Evolutionary conservation across 306 rosid species (phyloP).

Genomic region (Pyrus communis): DNA sequence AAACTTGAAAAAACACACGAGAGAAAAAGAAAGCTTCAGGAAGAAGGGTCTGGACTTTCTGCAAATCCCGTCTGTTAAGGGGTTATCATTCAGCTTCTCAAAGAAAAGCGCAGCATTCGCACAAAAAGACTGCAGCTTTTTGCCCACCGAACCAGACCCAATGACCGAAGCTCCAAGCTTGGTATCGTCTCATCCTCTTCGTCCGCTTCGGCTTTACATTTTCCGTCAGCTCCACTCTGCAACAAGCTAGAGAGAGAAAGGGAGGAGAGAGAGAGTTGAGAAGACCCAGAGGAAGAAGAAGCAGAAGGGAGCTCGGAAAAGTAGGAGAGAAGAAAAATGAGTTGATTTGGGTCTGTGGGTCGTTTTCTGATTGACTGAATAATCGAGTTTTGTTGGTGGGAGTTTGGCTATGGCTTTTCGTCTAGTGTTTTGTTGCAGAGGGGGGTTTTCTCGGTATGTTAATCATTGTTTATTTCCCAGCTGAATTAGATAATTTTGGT

Average conservation of each 20-base stretch:
- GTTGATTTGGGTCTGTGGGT: conserved; percentile 33
- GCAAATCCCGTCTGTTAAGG: conserved; percentile 1
- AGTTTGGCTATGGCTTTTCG: conserved; percentile 41
- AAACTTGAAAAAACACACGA: neutral
- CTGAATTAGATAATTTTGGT: neutral
- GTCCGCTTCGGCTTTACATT: conserved; percentile 3
- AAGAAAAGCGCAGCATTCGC: conserved; percentile 23
- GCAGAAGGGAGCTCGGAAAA: conserved; percentile 3
- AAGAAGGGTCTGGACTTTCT: conserved; percentile 13
- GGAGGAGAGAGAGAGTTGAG: neutral
- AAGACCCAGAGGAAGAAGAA: neutral
- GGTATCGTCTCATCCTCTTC: conserved; percentile 11
- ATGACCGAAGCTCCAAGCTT: conserved; percentile 7
- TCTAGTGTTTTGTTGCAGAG: conserved; percentile 61
- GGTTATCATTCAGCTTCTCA: neutral
- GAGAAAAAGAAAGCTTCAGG: conserved; percentile 7
- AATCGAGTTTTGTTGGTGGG: conserved; percentile 22
- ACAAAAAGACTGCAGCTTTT: conserved; percentile 5
- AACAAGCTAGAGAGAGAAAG: conserved; percentile 1
- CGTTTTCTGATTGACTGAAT: conserved; percentile 13
- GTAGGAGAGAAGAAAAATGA: neutral
- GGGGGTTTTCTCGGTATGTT: conserved; percentile 64
- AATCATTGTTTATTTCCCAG: neutral
- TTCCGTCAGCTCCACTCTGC: conserved; percentile 7
- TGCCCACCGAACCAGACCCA: neutral